phyloP scores from a whole-genome alignment of 1,284 basidiomycete genomes.

The Malassezia slooffiae region DNA sequence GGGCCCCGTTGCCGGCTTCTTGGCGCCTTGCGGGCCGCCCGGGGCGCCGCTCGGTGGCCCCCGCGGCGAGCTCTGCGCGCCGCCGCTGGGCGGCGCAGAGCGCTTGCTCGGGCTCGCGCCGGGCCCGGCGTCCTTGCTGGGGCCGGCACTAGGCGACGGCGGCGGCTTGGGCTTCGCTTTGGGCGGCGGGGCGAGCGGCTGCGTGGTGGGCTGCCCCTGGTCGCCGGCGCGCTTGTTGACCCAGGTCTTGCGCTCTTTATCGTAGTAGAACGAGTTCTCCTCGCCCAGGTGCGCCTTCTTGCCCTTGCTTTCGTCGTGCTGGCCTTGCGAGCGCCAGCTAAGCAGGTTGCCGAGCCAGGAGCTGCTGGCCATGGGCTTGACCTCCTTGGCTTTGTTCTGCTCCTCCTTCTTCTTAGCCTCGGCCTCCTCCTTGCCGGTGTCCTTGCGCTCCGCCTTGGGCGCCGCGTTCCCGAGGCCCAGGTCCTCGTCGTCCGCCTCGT shows the following conservation, averaged over 20 bases:
- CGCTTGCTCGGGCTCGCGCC: too few relatives aligned
- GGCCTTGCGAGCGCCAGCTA: conserved; percentile 32
- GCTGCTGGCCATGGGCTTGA: conserved; percentile 14
- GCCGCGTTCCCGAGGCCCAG: conserved; percentile 73
- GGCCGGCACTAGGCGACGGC: neutral
- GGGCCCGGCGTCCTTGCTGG: neutral
- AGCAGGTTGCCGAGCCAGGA: conserved; percentile 63
- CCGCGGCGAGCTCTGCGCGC: too few relatives aligned
- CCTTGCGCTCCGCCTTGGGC: conserved; percentile 49
- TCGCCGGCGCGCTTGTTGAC: conserved; percentile 66
- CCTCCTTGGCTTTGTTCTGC: conserved; percentile 15
- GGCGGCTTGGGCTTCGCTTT: conserved; percentile 19
- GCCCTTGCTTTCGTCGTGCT: conserved; percentile 31
- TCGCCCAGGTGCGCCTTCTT: conserved; percentile 75
- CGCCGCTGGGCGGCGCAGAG: too few relatives aligned
- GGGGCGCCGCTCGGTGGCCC: too few relatives aligned
- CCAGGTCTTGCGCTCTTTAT: conserved; percentile 89
- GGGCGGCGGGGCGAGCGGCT: conserved; percentile 35
- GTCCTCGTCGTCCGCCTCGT: conserved; percentile 69
- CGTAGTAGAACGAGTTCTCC: conserved; percentile 81
- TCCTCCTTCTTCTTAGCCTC: conserved; percentile 19
- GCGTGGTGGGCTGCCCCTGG: conserved; percentile 24
- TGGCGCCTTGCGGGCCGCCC: too few relatives aligned
- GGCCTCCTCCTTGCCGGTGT: neutral
- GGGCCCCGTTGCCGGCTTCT: conserved; percentile 1